Base-by-base conservation (phyloP, 2,329 filamentous ascomycete genomes). In the Aureobasidium sp. region DNA sequence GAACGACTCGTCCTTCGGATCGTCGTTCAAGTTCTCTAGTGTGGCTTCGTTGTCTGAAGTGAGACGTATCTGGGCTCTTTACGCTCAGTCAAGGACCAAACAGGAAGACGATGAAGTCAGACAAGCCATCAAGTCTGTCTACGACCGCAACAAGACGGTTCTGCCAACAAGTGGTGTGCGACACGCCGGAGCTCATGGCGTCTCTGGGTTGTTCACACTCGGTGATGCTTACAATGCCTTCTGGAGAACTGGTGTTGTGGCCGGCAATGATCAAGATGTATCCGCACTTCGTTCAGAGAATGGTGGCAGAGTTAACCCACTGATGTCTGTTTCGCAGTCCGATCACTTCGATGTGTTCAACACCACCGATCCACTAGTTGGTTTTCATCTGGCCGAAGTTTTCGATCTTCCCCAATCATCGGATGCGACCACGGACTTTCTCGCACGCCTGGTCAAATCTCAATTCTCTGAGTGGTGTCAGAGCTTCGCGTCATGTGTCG, bases 371-470 rank as follows among this genome's bases (percentile, higher is more conserved):
- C 83, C 84, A 0, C 64, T 84, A 0, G 67, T 79, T 6, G 79
- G 82, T 1, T 87, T 82, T 62, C 83, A 86, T 69, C 74, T 86
- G n/a, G 80, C 81, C 15, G 35, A 37, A 3, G 54, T 31, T 11
- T 60, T 63, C 19, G 62, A 60, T 37, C 0, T 15, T 6, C 9
- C 19, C 12, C 49, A 48, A 22, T 2, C 61, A 27, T n/a, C 22
- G 2, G 33, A 33, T 8, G 17, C 42, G 19, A 5, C 17, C 24
- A 31, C 24, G 11, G 11, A 22, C 3, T 47, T 37, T 22, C 40
- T 60, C n/a, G 62, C 56, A 31, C 19, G 19, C 7, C 39, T 63
- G 11, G 56, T 19, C n/a, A 59, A 63, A 35, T 45, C 40, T 6
- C 56, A 63, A 9, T 63, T 63, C 24, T 35, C 19, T 14, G 45